Evolutionary conservation across 1,284 basidiomycete species (phyloP), one percentile per base, ranked within the genome.

Genomic region (Golubevia sp.): DNA sequence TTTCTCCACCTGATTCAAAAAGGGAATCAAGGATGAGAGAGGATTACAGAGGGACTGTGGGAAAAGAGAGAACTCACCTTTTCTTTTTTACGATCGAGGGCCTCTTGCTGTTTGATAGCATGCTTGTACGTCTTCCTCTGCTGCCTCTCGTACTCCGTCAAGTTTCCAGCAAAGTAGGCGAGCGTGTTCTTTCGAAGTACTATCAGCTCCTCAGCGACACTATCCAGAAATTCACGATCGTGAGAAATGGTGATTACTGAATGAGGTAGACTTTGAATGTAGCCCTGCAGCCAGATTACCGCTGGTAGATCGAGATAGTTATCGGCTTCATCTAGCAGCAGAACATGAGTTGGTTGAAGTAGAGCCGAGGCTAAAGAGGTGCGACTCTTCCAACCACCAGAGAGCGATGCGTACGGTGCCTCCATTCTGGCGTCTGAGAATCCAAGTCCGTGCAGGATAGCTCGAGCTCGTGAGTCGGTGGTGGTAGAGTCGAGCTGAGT

Each of bases 381-480:
- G 7, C 90, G 86, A 63, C 88, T 89, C 24, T 88, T 84, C 91
- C 91, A 92, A 0, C 91, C 91, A 20, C 90, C 90, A 0, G 89
- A 90, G 8, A 92, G 85, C 0, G 85, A 81, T 0, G 79, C 77
- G 59, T 88, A 87, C 0, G 86, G 86, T 0, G 85, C 84, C 18
- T 86, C 80, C 8, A 90, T 86, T 74, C 87, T 87, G 2, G 86
- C 86, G 30, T 85, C 74, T 0, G 84, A 85, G 77, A 92, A 91
- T 0, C 90, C 90, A n/a, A 92, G 85, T 0, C 90, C 90, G 26
- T 84, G 79, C 6, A 91, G 84, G 61, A 92, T 89, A 0, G 82
- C 76, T 48, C 86, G 85, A 0, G 90, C 90, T 18, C 88, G 85
- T 2, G 86, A 85, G 69, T 89, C 88, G 6, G 89, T 88, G 0